Evolutionary conservation across 2,329 filamentous ascomycete species (phyloP).

Genomic region (Ophiostoma perfectum): DNA sequence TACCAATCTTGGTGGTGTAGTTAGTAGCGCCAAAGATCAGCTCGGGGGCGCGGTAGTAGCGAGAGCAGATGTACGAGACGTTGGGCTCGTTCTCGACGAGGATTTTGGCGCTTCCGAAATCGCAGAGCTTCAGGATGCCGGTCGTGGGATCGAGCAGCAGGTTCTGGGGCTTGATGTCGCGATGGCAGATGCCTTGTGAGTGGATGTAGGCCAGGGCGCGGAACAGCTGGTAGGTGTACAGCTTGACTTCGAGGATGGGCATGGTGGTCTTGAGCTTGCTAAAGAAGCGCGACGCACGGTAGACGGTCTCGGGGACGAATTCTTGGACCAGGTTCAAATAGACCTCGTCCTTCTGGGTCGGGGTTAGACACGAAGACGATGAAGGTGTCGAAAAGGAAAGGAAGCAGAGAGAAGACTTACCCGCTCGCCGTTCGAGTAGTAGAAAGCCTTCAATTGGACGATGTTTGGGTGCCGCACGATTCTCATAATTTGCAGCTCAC

Average conservation of each 20-base stretch:
- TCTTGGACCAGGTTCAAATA: conserved; percentile 98
- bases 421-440: conserved; percentile 97
- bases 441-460: conserved; percentile 97
- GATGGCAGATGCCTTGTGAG: conserved; percentile 97
- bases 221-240: conserved; percentile 99
- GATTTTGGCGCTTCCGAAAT: conserved; percentile 98
- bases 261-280: conserved; percentile 99
- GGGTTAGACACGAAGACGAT: neutral
- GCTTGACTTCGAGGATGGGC: conserved; percentile 97
- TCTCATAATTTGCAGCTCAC: conserved; percentile 98
- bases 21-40: conserved; percentile 98
- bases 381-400: too few relatives aligned
- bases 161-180: conserved; percentile 99
- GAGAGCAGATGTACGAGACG: conserved; percentile 98
- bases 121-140: conserved; percentile 92
- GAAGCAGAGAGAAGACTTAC: conserved; percentile 48
- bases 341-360: conserved; percentile 82
- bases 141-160: conserved; percentile 85
- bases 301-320: conserved; percentile 96
- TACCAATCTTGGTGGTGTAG: conserved; percentile 99
- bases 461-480: conserved; percentile 99
- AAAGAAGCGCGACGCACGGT: conserved; percentile 96
- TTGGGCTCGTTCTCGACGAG: conserved; percentile 98
- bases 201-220: conserved; percentile 97
- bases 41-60: conserved; percentile 96